A percentile compares a stretch with the other conserved stretches of the same genome.
phyloP scores from a whole-genome alignment of 208 protist genomes.

The Endotrypanum monterogeii region DNA sequence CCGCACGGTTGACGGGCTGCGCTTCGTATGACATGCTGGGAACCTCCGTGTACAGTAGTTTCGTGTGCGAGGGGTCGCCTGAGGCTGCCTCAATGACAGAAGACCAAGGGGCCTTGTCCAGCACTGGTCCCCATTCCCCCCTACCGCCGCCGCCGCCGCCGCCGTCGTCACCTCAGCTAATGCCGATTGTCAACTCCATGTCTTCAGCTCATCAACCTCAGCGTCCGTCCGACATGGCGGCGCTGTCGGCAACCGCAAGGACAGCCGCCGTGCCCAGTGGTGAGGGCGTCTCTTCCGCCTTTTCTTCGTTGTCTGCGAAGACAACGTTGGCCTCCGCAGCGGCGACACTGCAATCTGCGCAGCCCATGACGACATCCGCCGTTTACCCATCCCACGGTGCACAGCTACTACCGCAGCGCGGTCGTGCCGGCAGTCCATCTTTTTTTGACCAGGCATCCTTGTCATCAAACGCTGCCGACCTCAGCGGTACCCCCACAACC shows the following conservation, averaged over 20 bases:
- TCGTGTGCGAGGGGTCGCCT: constrained; percentile 24
- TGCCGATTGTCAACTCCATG: neutral
- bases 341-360: neutral
- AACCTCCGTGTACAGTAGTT: constrained; percentile 30
- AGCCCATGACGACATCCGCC: neutral
- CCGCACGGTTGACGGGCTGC: constrained; percentile 41
- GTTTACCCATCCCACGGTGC: neutral
- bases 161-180: neutral
- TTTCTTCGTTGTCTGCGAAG: no score
- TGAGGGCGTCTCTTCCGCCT: constrained; percentile 23
- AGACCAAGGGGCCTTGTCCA: constrained; percentile 4
- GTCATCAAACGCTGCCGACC: neutral
- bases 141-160: neutral
- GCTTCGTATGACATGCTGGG: constrained; percentile 55
- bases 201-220: constrained; percentile 1
- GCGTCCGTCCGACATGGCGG: neutral
- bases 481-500: neutral
- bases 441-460: neutral
- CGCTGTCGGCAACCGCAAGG: neutral
- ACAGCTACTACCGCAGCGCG: constrained; percentile 4
- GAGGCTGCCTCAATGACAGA: constrained; percentile 7
- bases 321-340: neutral
- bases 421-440: neutral
- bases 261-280: constrained; percentile 1
- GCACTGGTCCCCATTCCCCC: constrained; percentile 1